Conservation (phyloP, 2,329 filamentous ascomycete species). For the Beauveria bassiana region DNA sequence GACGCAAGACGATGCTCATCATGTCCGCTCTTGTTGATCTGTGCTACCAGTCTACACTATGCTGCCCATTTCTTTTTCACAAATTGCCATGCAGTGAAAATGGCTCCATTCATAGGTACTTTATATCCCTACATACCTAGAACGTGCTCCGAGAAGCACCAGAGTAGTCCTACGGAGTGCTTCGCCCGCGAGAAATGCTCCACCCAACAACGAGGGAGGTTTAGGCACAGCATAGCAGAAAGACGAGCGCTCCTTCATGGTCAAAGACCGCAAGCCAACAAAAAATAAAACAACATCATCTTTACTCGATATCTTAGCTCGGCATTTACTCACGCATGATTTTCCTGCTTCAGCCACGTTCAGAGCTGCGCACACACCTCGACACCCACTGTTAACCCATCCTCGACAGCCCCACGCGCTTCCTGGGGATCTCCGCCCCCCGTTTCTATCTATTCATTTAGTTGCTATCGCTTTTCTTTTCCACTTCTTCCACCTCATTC, state of each 20-base stretch:
- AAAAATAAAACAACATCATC: neutral
- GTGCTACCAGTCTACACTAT: neutral
- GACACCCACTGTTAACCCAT: constrained; percentile 5
- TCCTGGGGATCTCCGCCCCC: constrained; percentile 7
- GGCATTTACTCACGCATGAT: neutral
- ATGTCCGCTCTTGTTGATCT: neutral
- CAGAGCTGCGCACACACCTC: neutral
- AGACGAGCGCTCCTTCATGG: neutral
- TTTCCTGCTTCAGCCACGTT: neutral
- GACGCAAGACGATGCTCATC: neutral
- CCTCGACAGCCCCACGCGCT: constrained; percentile 2
- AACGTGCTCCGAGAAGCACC: neutral
- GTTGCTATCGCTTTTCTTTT: neutral
- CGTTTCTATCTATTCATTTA: neutral
- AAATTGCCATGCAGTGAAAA: neutral
- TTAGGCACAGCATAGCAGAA: too few relatives aligned
- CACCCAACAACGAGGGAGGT: too few relatives aligned
- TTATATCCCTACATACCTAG: too few relatives aligned
- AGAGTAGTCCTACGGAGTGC: neutral
- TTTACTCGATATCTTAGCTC: neutral
- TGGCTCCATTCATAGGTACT: neutral
- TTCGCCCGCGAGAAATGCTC: too few relatives aligned
- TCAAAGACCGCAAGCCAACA: neutral
- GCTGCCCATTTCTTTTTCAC: neutral
- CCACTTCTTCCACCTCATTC: neutral